These are phyloP conservation scores for Geosmithia putterillii DNA, from an alignment of 2,329 filamentous ascomycete species.

Conservation along the genomic window DNA sequence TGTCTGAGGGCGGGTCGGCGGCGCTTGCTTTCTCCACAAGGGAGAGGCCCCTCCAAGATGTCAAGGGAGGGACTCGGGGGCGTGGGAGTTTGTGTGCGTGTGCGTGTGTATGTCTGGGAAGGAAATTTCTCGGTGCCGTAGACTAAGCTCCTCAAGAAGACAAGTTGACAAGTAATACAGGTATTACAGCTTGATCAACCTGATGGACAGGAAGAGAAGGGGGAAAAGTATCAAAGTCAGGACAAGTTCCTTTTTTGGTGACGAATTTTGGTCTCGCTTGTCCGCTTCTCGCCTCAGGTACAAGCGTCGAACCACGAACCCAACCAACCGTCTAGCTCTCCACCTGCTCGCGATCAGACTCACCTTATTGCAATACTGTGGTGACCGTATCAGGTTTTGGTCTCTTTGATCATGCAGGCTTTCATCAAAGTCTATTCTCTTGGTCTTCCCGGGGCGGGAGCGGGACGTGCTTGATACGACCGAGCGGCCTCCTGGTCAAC, in stretches of 20 bases:
- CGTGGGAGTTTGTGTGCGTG: not conserved
- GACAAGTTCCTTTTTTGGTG: not conserved
- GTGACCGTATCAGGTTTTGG: not conserved
- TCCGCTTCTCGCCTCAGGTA: not conserved
- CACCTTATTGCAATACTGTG: not conserved
- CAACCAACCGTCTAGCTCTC: not conserved
- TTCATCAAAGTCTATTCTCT: not conserved
- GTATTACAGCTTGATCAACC: not conserved
- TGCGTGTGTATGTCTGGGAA: not conserved
- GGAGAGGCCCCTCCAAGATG: not conserved
- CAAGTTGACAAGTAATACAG: not conserved
- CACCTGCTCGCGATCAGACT: not conserved
- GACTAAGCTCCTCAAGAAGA: no score
- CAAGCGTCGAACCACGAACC: not conserved
- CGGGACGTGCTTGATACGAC: no score
- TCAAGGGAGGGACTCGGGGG: not conserved
- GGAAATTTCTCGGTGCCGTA: not conserved
- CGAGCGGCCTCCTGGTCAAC: not conserved
- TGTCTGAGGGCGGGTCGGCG: not conserved
- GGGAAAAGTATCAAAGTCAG: not conserved
- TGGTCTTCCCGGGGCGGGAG: not conserved
- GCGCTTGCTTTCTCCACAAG: not conserved
- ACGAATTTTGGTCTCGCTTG: not conserved
- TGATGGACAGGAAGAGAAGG: no score
- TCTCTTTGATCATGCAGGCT: not conserved